phyloP scores from a whole-genome alignment of 2,329 filamentous ascomycete genomes.

The Fusarium nanum region DNA sequence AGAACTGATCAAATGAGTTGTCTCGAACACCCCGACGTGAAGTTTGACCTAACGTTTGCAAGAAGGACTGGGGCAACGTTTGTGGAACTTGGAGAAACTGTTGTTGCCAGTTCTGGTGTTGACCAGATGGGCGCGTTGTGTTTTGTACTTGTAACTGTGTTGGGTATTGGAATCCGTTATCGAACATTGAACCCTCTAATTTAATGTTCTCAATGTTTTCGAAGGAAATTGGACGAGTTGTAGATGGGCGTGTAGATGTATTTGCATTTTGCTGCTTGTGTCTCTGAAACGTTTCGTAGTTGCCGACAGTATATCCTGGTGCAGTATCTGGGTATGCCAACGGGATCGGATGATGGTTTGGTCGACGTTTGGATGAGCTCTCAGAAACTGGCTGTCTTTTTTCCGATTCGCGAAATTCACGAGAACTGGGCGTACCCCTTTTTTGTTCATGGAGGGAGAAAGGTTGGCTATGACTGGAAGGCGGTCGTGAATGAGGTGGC shows the following conservation, averaged over 20 bases:
- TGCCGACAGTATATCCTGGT: not conserved
- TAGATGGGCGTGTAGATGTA: not conserved
- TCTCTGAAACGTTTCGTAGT: not conserved
- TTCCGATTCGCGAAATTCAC: not conserved
- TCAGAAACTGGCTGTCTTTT: not conserved
- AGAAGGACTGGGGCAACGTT: not conserved
- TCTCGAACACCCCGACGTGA: not conserved
- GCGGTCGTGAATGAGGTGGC: not conserved
- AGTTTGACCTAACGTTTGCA: not conserved
- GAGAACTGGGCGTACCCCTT: not conserved
- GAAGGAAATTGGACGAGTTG: not conserved
- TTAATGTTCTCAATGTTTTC: not conserved
- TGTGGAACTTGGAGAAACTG: not conserved
- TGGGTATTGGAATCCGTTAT: not conserved
- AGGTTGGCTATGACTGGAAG: not conserved
- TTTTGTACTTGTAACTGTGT: not conserved
- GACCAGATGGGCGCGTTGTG: not conserved
- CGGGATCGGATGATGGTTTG: conserved; percentile 1
- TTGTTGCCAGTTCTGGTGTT: not conserved
- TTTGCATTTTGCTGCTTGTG: not conserved
- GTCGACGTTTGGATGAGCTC: not conserved
- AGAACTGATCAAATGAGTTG: not conserved
- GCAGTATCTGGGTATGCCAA: conserved; percentile 1
- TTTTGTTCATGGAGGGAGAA: not conserved
- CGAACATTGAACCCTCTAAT: not conserved